Conservation (phyloP, 2,329 filamentous ascomycete species). For the Aureobasidium musti region DNA sequence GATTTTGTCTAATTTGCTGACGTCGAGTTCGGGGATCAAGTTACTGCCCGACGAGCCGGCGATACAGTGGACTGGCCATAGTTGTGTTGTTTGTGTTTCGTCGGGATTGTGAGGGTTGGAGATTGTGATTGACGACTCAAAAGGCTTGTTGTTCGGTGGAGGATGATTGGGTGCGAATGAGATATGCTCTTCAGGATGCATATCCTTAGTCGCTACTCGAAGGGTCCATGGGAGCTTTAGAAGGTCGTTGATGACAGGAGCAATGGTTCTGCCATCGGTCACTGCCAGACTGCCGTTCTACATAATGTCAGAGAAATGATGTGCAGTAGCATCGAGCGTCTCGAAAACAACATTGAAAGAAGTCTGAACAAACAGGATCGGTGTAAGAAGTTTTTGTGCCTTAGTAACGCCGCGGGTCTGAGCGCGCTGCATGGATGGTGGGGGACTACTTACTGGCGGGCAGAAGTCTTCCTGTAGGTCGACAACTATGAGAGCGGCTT, state of each 20-base stretch:
- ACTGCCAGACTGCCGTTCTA: constrained; percentile 86
- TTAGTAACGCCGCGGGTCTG: constrained; percentile 11
- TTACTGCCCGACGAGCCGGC: constrained; percentile 70
- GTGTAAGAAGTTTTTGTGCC: neutral
- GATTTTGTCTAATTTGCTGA: constrained; percentile 60
- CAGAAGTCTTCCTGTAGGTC: constrained; percentile 97
- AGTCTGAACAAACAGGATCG: neutral
- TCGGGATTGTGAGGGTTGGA: constrained; percentile 67
- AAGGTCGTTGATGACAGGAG: constrained; percentile 71
- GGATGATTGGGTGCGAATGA: constrained; percentile 84
- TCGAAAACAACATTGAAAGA: neutral
- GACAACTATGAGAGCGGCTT: constrained; percentile 48
- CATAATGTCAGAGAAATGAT: neutral
- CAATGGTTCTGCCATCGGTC: constrained; percentile 68
- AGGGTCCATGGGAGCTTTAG: constrained; percentile 62
- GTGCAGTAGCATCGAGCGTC: neutral
- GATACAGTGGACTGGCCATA: constrained; percentile 94
- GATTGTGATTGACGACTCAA: constrained; percentile 65
- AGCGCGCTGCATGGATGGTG: neutral
- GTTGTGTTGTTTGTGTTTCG: constrained; percentile 60
- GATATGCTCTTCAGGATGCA: constrained; percentile 78
- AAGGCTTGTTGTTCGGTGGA: constrained; percentile 64
- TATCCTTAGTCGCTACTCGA: constrained; percentile 89
- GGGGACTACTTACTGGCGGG: constrained; percentile 69
- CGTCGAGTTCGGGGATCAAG: constrained; percentile 71